phyloP scores from a whole-genome alignment of 345 rosid genomes.

The Corymbia maculata region DNA sequence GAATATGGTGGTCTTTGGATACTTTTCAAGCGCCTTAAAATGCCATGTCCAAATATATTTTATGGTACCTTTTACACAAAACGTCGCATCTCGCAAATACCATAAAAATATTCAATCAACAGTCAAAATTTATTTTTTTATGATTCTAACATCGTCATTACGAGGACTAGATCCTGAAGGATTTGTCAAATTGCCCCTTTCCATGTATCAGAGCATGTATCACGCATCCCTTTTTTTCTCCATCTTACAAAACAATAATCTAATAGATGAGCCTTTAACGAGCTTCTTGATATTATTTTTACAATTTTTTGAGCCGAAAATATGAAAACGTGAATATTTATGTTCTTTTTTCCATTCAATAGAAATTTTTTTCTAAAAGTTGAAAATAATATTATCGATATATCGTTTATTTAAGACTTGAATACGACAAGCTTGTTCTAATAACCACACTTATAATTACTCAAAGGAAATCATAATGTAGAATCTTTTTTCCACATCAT shows the following conservation, averaged over 20 bases:
- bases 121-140: too few species aligned
- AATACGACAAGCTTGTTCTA: background rate
- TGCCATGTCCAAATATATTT: background rate
- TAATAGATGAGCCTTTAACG: background rate
- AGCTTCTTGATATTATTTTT: background rate
- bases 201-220: background rate
- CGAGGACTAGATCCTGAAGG: background rate
- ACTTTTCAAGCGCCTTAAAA: background rate
- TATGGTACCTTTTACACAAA: background rate
- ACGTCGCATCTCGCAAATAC: background rate
- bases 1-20: background rate
- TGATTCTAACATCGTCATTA: background rate
- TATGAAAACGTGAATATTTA: background rate
- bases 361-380: background rate
- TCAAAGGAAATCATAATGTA: background rate
- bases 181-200: background rate
- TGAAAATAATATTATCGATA: background rate
- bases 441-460: background rate
- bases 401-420: background rate
- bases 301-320: background rate
- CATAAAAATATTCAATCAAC: too few species aligned
- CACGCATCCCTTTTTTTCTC: background rate
- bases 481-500: background rate
- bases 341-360: background rate
- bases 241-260: background rate